phyloP scores from a whole-genome alignment of 768 basidiomycete genomes.

The Agaricus blazei region DNA sequence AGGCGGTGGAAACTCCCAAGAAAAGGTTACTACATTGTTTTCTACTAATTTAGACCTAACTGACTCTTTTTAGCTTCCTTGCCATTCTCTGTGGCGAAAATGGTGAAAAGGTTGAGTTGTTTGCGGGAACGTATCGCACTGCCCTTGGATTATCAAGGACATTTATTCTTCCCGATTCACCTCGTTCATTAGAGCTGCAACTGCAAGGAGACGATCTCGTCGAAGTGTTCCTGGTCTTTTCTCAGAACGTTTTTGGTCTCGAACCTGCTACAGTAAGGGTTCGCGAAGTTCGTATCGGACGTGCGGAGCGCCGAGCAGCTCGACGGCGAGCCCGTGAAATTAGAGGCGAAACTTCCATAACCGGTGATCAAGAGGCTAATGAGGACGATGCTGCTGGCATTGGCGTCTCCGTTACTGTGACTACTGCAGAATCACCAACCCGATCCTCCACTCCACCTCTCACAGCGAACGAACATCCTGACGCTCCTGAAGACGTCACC shows the following conservation, averaged over 20 bases:
- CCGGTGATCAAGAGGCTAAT: slow-evolving; percentile 32
- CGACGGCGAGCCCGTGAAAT: slow-evolving; percentile 73
- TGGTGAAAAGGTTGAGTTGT: slow-evolving; percentile 90
- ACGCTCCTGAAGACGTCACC: slow-evolving; percentile 24
- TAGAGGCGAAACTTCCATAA: slow-evolving; percentile 43
- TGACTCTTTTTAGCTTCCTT: slow-evolving; percentile 56
- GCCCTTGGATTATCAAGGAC: slow-evolving; percentile 88
- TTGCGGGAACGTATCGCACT: slow-evolving; percentile 88
- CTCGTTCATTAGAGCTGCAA: slow-evolving; percentile 80
- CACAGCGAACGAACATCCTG: slow-evolving; percentile 38
- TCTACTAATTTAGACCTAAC: neutral
- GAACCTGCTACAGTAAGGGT: slow-evolving; percentile 92
- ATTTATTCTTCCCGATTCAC: slow-evolving; percentile 89
- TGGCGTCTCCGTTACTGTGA: slow-evolving; percentile 49
- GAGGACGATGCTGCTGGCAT: slow-evolving; percentile 62
- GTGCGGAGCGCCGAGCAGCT: slow-evolving; percentile 82
- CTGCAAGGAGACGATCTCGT: slow-evolving; percentile 91
- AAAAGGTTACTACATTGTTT: slow-evolving; percentile 55
- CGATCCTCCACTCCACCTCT: slow-evolving; percentile 33
- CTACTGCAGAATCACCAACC: slow-evolving; percentile 28
- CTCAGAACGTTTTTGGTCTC: slow-evolving; percentile 87
- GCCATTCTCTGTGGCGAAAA: slow-evolving; percentile 91
- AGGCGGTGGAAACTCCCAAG: slow-evolving; percentile 84
- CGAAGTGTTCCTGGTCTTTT: slow-evolving; percentile 87
- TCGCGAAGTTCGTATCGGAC: slow-evolving; percentile 88